phyloP scores from a whole-genome alignment of 257 asterid genomes.

The Avicennia marina region DNA sequence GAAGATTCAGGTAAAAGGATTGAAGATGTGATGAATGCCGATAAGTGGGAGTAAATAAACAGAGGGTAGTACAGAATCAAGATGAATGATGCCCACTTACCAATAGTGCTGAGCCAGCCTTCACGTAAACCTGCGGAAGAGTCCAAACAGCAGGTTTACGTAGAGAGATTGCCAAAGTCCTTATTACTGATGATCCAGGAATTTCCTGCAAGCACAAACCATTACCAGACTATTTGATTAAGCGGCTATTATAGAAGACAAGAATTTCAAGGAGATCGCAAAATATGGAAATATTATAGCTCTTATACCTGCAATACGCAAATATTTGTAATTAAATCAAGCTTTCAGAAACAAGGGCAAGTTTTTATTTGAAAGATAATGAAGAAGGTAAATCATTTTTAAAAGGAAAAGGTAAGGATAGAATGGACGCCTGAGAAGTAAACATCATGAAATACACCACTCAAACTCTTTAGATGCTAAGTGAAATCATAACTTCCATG shows the following conservation, averaged over 20 bases:
- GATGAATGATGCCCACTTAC: conserved; percentile 36
- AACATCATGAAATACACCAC: not conserved
- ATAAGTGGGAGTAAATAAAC: conserved; percentile 8
- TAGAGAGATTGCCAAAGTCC: conserved; percentile 54
- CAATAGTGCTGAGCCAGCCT: conserved; percentile 71
- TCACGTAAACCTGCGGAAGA: conserved; percentile 63
- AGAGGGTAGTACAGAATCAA: conserved; percentile 15
- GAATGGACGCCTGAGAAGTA: not conserved
- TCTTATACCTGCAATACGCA: too few relatives aligned
- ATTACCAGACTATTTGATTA: not conserved
- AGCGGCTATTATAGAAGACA: not conserved
- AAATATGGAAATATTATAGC: too few relatives aligned
- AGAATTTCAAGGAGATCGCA: not conserved
- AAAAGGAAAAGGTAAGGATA: not conserved
- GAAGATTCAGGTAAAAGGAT: conserved; percentile 12
- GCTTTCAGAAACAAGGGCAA: not conserved
- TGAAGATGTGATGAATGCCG: conserved; percentile 5
- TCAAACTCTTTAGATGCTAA: too few relatives aligned
- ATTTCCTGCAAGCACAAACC: conserved; percentile 41
- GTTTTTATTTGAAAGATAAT: not conserved
- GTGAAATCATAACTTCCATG: too few relatives aligned
- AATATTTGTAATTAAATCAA: too few relatives aligned
- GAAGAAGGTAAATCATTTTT: not conserved
- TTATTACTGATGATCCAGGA: conserved; percentile 54
- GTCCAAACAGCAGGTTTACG: conserved; percentile 61